phyloP scores from a whole-genome alignment of 108 stramenopile species.

The Craspedostauros australis region DNA sequence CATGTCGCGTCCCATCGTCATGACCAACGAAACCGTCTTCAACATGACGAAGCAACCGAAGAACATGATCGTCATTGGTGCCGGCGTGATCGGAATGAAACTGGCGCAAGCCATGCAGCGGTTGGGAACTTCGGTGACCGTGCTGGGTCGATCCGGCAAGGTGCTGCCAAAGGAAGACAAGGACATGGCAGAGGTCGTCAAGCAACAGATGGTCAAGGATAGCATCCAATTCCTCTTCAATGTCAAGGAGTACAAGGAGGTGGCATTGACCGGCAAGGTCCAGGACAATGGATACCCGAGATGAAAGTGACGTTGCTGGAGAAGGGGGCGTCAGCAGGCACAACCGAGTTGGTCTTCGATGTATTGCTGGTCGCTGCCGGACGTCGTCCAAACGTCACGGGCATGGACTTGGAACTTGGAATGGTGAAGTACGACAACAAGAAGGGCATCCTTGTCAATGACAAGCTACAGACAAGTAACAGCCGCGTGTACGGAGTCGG shows the following conservation, averaged over 20 bases:
- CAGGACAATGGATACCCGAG: slow-evolving; percentile 36
- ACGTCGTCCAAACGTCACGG: slow-evolving; percentile 76
- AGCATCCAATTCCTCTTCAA: slow-evolving; percentile 45
- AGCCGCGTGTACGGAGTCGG: slow-evolving; percentile 70
- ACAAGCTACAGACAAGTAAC: slow-evolving; percentile 72
- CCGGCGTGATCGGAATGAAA: slow-evolving; percentile 88
- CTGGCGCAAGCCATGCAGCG: slow-evolving; percentile 84
- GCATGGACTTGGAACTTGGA: slow-evolving; percentile 77
- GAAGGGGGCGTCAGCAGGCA: slow-evolving; percentile 19
- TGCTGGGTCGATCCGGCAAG: slow-evolving; percentile 59
- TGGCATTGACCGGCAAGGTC: slow-evolving; percentile 42
- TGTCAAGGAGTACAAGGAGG: slow-evolving; percentile 32
- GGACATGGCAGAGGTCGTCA: slow-evolving; percentile 57
- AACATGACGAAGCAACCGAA: slow-evolving; percentile 74
- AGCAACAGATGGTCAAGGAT: slow-evolving; percentile 48
- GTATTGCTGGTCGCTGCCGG: slow-evolving; percentile 77
- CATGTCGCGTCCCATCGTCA: slow-evolving; percentile 36
- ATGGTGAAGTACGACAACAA: slow-evolving; percentile 68
- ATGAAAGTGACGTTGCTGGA: slow-evolving; percentile 41
- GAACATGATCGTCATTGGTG: slow-evolving; percentile 70
- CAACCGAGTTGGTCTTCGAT: slow-evolving; percentile 40
- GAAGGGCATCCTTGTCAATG: slow-evolving; percentile 68
- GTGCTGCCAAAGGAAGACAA: slow-evolving; percentile 74
- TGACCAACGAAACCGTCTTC: slow-evolving; percentile 89
- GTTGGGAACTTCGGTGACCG: slow-evolving; percentile 70